Percentiles rank a stretch among this genome's conserved stretches.
Evolutionary conservation across 2,329 filamentous ascomycete genomes (phyloP).

Genomic region (Escovopsis sp.): DNA sequence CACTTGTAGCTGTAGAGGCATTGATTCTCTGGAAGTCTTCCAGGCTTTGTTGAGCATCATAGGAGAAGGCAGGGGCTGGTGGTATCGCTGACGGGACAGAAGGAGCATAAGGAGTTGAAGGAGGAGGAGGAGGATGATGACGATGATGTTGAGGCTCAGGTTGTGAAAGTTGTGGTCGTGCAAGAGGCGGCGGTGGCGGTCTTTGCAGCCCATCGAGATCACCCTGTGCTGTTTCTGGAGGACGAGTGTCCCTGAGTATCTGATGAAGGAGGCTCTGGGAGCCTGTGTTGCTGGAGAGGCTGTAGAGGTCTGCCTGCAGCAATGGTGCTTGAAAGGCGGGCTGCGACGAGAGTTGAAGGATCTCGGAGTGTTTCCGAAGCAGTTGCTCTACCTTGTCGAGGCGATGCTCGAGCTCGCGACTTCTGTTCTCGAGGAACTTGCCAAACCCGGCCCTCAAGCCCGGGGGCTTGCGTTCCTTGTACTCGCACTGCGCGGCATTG

Average conservation of each 20-base stretch:
- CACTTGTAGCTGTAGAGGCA: no score
- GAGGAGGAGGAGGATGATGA: no score
- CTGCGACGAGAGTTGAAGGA: constrained; percentile 41
- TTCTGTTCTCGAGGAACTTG: constrained; percentile 55
- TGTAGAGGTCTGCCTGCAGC: constrained; percentile 32
- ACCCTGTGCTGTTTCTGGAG: constrained; percentile 36
- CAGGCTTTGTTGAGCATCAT: background rate
- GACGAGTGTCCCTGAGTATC: constrained; percentile 35
- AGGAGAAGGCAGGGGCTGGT: background rate
- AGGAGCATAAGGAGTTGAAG: no score
- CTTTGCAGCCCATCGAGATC: constrained; percentile 32
- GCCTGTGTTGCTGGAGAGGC: constrained; percentile 38
- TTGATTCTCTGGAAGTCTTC: constrained; percentile 8
- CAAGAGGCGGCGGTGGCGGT: background rate
- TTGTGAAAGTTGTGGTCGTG: no score
- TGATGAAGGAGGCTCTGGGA: constrained; percentile 34
- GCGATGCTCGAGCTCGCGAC: constrained; percentile 4
- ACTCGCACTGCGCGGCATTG: constrained; percentile 48
- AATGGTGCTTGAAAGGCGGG: constrained; percentile 17
- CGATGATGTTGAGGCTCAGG: no score
- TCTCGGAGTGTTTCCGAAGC: constrained; percentile 48
- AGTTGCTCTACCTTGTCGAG: constrained; percentile 54
- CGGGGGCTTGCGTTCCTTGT: constrained; percentile 54
- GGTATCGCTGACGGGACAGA: no score
- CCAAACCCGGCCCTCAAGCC: constrained; percentile 53